Evolutionary conservation across 2,329 filamentous ascomycete genomes (phyloP).

Genomic region (Paracorniculantispora psalliotae): DNA sequence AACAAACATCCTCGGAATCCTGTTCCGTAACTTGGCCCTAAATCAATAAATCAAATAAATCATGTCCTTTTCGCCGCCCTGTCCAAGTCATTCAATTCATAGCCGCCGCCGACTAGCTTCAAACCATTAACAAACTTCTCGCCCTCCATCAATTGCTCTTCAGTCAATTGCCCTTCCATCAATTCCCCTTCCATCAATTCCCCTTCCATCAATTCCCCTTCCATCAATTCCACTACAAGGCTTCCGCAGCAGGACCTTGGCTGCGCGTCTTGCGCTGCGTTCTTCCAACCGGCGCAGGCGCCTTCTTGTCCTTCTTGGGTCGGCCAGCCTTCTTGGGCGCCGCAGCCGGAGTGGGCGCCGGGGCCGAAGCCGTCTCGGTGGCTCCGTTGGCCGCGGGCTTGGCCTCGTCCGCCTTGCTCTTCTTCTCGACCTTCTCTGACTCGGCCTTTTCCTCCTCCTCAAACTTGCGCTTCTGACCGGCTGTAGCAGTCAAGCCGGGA

Average conservation of each 20-base stretch:
- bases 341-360: constrained; percentile 2
- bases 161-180: too few relatives aligned
- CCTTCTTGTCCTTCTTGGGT: constrained; percentile 34
- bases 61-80: not conserved
- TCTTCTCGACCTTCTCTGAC: constrained; percentile 16
- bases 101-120: not conserved
- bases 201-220: not conserved
- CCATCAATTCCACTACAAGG: not conserved
- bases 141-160: too few relatives aligned
- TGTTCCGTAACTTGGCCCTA: not conserved
- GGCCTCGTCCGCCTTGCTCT: constrained; percentile 22
- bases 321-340: constrained; percentile 23
- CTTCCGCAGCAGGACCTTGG: constrained; percentile 32
- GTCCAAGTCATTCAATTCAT: not conserved
- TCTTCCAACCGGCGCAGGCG: constrained; percentile 27
- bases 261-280: constrained; percentile 40
- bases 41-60: not conserved
- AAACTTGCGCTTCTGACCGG: constrained; percentile 38
- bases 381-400: constrained; percentile 19
- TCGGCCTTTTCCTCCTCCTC: constrained; percentile 25
- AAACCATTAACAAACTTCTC: too few relatives aligned
- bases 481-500: not conserved
- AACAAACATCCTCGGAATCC: not conserved
- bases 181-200: too few relatives aligned
- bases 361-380: not conserved